Evolutionary conservation across 305 asterid species (phyloP).

Genomic region (Fraxinus albicans): DNA sequence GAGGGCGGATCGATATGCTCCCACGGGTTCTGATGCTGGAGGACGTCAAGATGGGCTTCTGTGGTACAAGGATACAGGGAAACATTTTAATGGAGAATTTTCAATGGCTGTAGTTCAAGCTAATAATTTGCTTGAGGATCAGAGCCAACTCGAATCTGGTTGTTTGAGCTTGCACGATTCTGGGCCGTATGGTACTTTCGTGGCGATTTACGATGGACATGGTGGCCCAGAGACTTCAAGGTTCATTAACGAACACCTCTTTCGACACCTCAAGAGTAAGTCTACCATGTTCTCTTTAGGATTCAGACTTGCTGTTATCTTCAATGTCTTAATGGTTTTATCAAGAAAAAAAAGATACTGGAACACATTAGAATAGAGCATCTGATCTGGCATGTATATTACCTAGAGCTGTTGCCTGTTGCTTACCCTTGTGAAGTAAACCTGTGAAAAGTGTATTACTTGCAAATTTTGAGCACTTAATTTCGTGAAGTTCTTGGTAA

Average conservation of each 20-base stretch:
- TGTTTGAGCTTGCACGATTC: conserved; percentile 60
- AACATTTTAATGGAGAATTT: conserved; percentile 81
- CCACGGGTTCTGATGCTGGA: conserved; percentile 55
- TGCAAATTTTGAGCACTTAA: not conserved
- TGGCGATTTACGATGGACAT: conserved; percentile 88
- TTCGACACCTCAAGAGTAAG: conserved; percentile 84
- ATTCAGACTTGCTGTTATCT: not conserved
- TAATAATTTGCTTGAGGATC: conserved; percentile 89
- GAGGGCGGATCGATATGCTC: conserved; percentile 51
- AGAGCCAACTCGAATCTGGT: conserved; percentile 89
- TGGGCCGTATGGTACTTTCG: conserved; percentile 88
- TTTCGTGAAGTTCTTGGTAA: not conserved
- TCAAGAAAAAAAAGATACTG: not conserved
- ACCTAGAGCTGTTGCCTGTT: not conserved
- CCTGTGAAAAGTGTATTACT: not conserved
- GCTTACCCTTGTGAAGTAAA: not conserved
- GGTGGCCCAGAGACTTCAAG: conserved; percentile 92
- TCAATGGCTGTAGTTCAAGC: conserved; percentile 99
- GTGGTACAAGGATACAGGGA: conserved; percentile 90
- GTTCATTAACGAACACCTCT: conserved; percentile 69
- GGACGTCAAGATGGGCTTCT: conserved; percentile 86
- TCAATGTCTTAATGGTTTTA: conserved; percentile 6
- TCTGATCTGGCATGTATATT: not conserved
- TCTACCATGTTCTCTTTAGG: not conserved
- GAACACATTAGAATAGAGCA: conserved; percentile 11